Evolutionary conservation across 1,284 basidiomycete genomes (phyloP).

Genomic region (Ustilago xerochloae): DNA sequence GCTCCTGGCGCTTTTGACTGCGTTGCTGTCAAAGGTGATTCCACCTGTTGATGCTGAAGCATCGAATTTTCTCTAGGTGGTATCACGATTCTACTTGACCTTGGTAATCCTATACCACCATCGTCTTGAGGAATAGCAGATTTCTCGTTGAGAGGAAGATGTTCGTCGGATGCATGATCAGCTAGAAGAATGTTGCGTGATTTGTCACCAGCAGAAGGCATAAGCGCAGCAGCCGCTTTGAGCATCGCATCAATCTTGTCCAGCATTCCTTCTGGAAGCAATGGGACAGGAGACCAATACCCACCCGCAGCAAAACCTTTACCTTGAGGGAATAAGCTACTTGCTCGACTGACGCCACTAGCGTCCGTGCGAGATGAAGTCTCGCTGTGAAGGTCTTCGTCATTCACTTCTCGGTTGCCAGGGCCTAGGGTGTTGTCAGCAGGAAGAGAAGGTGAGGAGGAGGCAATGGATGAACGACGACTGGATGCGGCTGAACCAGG

Average conservation of each 20-base stretch:
- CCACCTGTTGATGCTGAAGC: neutral
- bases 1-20: neutral
- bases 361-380: conserved; percentile 25
- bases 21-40: neutral
- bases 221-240: conserved; percentile 20
- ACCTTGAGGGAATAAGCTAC: conserved; percentile 55
- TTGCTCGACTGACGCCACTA: conserved; percentile 22
- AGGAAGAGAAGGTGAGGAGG: neutral
- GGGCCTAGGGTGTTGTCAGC: neutral
- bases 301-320: conserved; percentile 56
- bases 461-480: conserved; percentile 25
- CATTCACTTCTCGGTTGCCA: neutral
- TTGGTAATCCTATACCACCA: neutral
- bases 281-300: conserved; percentile 56
- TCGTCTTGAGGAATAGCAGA: neutral
- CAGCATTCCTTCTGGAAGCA: conserved; percentile 54
- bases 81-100: conserved; percentile 26
- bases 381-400: conserved; percentile 25
- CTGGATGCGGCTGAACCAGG: conserved; percentile 14
- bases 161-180: conserved; percentile 21
- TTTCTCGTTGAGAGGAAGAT: neutral
- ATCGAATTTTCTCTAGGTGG: conserved; percentile 33
- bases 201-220: conserved; percentile 2
- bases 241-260: conserved; percentile 43
- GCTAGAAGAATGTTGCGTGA: conserved; percentile 28